Evolutionary conservation across 139 green algal species (phyloP).

Genomic region (Chlorella sorokiniana): DNA sequence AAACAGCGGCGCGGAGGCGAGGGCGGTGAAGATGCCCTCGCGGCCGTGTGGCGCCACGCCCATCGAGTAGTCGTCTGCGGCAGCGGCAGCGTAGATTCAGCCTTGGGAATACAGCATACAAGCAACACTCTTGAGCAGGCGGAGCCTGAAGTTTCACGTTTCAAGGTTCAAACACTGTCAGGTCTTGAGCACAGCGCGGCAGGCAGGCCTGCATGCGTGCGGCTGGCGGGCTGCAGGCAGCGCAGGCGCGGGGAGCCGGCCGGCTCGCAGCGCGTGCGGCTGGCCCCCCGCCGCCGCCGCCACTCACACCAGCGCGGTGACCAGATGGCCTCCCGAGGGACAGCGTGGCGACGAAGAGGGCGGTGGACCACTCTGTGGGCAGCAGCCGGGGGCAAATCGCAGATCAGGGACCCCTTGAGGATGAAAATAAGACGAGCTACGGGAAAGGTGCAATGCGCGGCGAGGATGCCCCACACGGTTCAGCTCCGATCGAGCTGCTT

Average conservation of each 20-base stretch:
- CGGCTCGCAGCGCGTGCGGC: no score
- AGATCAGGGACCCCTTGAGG: background rate
- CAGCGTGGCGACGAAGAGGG: conserved; percentile 62
- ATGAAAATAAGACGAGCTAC: background rate
- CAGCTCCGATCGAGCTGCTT: no score
- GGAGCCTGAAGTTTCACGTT: background rate
- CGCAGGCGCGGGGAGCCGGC: no score
- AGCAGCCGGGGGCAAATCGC: background rate
- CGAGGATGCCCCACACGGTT: no score
- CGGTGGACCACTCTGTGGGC: conserved; percentile 36
- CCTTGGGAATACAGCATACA: no score
- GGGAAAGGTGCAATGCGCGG: no score
- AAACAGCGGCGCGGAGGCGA: conserved; percentile 61
- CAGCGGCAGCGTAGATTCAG: background rate
- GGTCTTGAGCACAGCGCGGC: no score
- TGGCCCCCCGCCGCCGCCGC: background rate
- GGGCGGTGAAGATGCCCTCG: conserved; percentile 58
- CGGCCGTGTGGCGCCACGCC: conserved; percentile 51
- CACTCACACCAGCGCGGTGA: conserved; percentile 45
- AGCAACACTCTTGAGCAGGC: background rate
- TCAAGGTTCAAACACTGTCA: no score
- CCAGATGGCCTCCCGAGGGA: conserved; percentile 63
- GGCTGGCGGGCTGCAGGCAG: no score
- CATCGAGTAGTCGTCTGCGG: conserved; percentile 64
- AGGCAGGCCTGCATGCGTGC: no score